Evolutionary conservation across 176 grass and related monocot species (phyloP).

Genomic region (Raddia guianensis): DNA sequence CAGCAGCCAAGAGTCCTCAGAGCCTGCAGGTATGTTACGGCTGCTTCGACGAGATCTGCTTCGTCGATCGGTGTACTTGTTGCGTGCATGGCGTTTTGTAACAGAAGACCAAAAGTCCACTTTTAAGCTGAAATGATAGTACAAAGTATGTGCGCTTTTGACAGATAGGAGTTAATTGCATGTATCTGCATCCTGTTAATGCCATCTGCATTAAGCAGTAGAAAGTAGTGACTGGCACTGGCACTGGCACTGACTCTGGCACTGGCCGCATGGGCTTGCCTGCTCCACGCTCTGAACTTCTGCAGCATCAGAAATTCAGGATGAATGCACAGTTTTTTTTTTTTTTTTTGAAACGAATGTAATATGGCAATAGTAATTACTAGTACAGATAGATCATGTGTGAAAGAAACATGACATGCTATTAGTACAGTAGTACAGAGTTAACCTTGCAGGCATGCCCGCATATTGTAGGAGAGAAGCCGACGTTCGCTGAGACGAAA

Average conservation of each 20-base stretch:
- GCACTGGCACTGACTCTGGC: too few relatives aligned
- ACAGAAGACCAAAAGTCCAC: not conserved
- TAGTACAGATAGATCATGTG: not conserved
- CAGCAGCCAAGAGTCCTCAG: conserved; percentile 25
- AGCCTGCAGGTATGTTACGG: conserved; percentile 33
- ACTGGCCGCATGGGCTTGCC: not conserved
- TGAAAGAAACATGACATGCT: not conserved
- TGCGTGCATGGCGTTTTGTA: conserved; percentile 14
- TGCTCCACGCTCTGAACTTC: not conserved
- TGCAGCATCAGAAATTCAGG: too few relatives aligned
- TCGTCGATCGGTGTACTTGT: conserved; percentile 21
- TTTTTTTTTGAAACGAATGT: too few relatives aligned
- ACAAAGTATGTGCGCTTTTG: conserved; percentile 35
- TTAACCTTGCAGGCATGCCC: not conserved
- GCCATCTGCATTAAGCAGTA: conserved; percentile 18
- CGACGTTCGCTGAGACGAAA: conserved; percentile 28
- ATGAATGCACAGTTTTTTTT: not conserved
- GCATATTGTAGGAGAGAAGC: conserved; percentile 35
- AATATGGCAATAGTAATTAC: not conserved
- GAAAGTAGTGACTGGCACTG: too few relatives aligned
- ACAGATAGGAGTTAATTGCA: not conserved
- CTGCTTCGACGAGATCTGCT: not conserved
- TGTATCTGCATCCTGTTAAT: not conserved
- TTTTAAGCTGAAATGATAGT: conserved; percentile 10
- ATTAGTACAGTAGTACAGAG: too few relatives aligned